Conservation (phyloP, 1,139 yeast genomes). For the Sugiyamaella grinbergsii region DNA sequence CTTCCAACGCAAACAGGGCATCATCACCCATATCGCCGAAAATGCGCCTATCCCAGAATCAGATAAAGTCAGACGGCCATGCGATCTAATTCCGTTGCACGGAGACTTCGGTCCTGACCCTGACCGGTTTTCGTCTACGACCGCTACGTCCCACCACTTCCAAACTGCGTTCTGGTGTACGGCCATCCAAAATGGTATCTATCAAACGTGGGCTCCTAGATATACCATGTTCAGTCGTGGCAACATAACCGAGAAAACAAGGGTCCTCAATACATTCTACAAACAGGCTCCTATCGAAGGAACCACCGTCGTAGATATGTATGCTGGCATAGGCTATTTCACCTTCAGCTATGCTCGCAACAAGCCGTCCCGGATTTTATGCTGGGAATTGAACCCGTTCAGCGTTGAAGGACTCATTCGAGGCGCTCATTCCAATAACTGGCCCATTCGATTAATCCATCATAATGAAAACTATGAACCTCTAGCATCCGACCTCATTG, state of each 20-base stretch:
- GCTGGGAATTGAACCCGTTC: conserved; percentile 91
- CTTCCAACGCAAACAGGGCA: conserved; percentile 25
- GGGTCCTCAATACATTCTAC: conserved; percentile 50
- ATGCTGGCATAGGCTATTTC: conserved; percentile 87
- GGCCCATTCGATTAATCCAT: conserved; percentile 45
- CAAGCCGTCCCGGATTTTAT: conserved; percentile 56
- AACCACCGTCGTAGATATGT: conserved; percentile 63
- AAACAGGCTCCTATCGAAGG: conserved; percentile 39
- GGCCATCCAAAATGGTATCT: conserved; percentile 69
- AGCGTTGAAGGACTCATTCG: conserved; percentile 68
- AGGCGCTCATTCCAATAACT: conserved; percentile 54
- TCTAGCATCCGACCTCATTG: conserved; percentile 39
- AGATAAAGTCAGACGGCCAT: conserved; percentile 64
- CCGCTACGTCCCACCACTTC: conserved; percentile 52
- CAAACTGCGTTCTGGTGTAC: conserved; percentile 69
- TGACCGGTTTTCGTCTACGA: conserved; percentile 33
- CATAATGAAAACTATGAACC: conserved; percentile 41
- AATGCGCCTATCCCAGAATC: conserved; percentile 64
- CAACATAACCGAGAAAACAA: conserved; percentile 75
- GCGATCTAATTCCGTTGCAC: conserved; percentile 56
- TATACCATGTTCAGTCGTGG: conserved; percentile 93
- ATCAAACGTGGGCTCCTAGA: conserved; percentile 81
- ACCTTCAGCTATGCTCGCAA: conserved; percentile 64
- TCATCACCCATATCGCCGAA: conserved; percentile 64
- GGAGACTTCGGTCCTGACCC: conserved; percentile 64